phyloP scores from a whole-genome alignment of 1,284 basidiomycete species.

The Xerocomus minutiporus region DNA sequence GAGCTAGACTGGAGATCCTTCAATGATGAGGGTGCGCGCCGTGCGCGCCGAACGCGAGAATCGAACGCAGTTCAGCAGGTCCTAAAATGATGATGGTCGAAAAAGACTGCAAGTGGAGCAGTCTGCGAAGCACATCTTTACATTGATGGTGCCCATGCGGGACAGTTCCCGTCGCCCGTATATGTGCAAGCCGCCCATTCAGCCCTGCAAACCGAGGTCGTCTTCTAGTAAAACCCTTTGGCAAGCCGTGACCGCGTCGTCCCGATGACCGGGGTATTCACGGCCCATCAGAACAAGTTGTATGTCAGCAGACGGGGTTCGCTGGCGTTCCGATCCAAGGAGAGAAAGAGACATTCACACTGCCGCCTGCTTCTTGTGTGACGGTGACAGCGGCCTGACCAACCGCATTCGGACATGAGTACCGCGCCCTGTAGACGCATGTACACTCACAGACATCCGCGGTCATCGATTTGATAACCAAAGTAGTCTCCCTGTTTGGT shows the following conservation, averaged over 20 bases:
- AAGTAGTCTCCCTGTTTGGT: conserved; percentile 63
- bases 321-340: conserved; percentile 39
- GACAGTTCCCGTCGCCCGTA: too few relatives aligned
- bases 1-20: conserved; percentile 61
- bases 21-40: conserved; percentile 68
- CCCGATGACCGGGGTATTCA: conserved; percentile 78
- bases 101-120: too few relatives aligned
- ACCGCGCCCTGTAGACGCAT: not conserved
- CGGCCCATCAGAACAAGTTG: conserved; percentile 69
- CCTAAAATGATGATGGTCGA: conserved; percentile 19
- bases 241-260: conserved; percentile 76
- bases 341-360: conserved; percentile 59
- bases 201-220: conserved; percentile 10
- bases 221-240: conserved; percentile 75
- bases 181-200: too few relatives aligned
- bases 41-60: conserved; percentile 74
- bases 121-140: too few relatives aligned
- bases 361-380: conserved; percentile 82
- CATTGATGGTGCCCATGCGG: too few relatives aligned
- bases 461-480: too few relatives aligned
- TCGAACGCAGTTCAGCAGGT: conserved; percentile 44
- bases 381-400: conserved; percentile 80
- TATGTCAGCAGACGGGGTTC: conserved; percentile 47
- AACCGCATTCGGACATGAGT: not conserved
- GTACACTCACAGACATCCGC: conserved; percentile 63